Conservation (phyloP, 768 basidiomycete species). For the Macrolepiota fuliginosa region DNA sequence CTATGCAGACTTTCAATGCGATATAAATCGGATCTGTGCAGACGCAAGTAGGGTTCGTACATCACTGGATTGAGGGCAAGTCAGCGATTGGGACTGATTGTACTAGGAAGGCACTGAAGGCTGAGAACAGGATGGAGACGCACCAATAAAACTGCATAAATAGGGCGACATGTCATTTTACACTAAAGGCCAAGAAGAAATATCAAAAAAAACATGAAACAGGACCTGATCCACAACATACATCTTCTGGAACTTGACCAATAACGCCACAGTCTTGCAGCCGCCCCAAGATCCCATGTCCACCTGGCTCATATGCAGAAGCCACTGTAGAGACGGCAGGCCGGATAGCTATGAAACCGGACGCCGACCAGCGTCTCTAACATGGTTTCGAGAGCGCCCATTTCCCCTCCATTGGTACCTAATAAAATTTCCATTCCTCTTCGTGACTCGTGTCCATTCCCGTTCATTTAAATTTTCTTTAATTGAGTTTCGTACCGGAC, state of each 20-base stretch:
- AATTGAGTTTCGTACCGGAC: no score
- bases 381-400: no score
- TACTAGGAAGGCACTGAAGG: neutral
- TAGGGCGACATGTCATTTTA: constrained; percentile 2
- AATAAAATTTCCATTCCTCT: no score
- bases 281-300: no score
- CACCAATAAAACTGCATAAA: neutral
- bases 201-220: neutral
- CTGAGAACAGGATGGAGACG: neutral
- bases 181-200: neutral
- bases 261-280: neutral
- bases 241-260: neutral
- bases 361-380: no score
- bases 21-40: neutral
- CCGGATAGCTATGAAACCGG: no score
- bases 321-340: no score
- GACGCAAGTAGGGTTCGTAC: no score
- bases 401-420: no score
- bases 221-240: neutral
- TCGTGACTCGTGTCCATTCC: no score
- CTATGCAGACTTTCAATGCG: constrained; percentile 3
- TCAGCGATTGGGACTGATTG: neutral
- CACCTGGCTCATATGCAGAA: no score
- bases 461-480: no score
- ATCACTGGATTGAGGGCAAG: neutral